Base-by-base conservation (phyloP, 73 alveolate genomes). In the Loxodes magnus region DNA sequence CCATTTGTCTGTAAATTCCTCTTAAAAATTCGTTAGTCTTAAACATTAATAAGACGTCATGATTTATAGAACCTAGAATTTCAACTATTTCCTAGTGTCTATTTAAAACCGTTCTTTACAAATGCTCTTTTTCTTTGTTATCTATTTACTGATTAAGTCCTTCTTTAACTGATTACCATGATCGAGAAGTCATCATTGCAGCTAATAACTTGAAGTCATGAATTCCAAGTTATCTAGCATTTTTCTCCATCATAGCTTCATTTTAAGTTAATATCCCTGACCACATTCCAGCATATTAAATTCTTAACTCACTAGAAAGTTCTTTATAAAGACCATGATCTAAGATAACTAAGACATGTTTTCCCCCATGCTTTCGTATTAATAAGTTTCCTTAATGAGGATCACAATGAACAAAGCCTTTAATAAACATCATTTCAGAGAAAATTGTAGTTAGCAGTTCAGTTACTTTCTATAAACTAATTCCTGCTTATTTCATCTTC, bases 311-410 rank as follows among this genome's bases (percentile, higher is more conserved):
- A 15, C 25, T 27, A 6, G 64, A 21, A 16, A 73, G 57, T 5
- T 55, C 64, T 31, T 70, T 60, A 56, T 81, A 81, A 3, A 81
- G 64, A 2, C 94, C 94, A 34, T 81, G 94, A 52, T 81, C 94
- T n/a, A 81, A 49, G 6, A 81, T 48, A 3, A 67, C 89, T 10
- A 80, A 43, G 35, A 35, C 67, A 29, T 36, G 37, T 23, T 5
- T 27, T 15, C 43, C 35, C 20, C 5, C 6, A 50, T 35, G 44
- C 39, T 33, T 25, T 34, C 82, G 55, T n/a, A 77, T 79, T 22
- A 72, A 52, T 7, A 81, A 34, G 37, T 81, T 81, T 7, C 94
- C 94, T 3, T 88, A 89, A 42, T 81, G 94, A 0, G 94, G 94
- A 50, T 81, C 94, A n/a, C 83, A 61, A 51, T 81, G 89, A 26